Evolutionary conservation across 2,329 filamentous ascomycete species (phyloP).

Genomic region (Simplicillium aogashimaense): DNA sequence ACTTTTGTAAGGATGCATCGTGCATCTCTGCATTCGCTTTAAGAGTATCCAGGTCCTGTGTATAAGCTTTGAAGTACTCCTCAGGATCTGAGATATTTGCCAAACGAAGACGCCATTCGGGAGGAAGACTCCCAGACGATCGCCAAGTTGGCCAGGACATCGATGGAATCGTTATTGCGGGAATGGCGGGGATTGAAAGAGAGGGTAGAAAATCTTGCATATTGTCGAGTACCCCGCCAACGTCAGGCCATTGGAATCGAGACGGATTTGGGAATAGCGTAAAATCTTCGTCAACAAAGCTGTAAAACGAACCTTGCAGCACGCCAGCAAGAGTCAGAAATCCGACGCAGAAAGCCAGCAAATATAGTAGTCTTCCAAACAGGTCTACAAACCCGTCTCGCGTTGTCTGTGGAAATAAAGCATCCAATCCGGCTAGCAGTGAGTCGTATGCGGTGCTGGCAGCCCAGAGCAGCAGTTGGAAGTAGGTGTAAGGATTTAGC

Average conservation of each 20-base stretch:
- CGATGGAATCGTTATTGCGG: neutral
- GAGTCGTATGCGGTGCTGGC: slow-evolving; percentile 12
- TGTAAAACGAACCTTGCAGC: slow-evolving; percentile 1
- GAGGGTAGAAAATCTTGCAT: slow-evolving; percentile 2
- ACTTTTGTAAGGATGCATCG: slow-evolving; percentile 25
- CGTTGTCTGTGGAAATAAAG: slow-evolving; percentile 4
- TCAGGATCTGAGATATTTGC: slow-evolving; percentile 11
- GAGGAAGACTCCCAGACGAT: slow-evolving; percentile 1
- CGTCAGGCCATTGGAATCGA: slow-evolving; percentile 7
- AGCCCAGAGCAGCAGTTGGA: slow-evolving; percentile 14
- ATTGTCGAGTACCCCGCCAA: slow-evolving; percentile 9
- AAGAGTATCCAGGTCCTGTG: slow-evolving; percentile 19
- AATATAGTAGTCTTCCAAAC: slow-evolving; percentile 1
- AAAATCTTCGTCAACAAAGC: slow-evolving; percentile 4
- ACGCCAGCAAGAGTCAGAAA: slow-evolving; percentile 3
- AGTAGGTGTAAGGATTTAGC: slow-evolving; percentile 20
- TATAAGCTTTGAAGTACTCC: slow-evolving; percentile 15
- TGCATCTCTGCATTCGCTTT: slow-evolving; percentile 22
- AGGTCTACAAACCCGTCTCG: slow-evolving; percentile 8
- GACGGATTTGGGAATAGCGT: slow-evolving; percentile 1
- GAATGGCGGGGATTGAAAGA: neutral
- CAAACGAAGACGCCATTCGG: slow-evolving; percentile 6
- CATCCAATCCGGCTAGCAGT: slow-evolving; percentile 8
- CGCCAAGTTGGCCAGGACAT: slow-evolving; percentile 4
- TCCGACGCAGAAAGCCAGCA: neutral